These are phyloP conservation scores for Oenanthe javanica DNA, from an alignment of 140 eudicot species.

Conservation along the genomic window DNA sequence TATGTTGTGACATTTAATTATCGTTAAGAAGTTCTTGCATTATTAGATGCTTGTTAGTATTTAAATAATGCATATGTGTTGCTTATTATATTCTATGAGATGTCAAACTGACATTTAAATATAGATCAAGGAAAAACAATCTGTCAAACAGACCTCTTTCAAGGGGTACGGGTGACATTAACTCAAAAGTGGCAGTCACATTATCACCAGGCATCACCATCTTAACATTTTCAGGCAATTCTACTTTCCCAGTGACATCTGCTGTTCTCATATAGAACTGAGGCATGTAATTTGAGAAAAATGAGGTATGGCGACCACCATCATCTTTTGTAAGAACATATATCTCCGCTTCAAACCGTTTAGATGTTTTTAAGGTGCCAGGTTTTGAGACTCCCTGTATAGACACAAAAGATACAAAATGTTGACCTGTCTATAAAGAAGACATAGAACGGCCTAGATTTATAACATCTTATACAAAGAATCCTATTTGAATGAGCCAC, in stretches of 20 bases:
- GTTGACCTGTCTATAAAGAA: neutral
- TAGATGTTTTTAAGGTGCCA: conserved; percentile 33
- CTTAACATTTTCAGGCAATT: conserved; percentile 55
- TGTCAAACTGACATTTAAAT: neutral
- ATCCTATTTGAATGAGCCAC: neutral
- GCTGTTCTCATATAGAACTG: conserved; percentile 57
- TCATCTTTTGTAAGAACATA: conserved; percentile 56
- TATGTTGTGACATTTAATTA: neutral
- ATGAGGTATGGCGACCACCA: conserved; percentile 62
- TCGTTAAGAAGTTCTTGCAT: neutral
- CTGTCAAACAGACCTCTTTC: conserved; percentile 31
- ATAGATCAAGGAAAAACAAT: neutral
- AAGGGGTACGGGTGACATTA: conserved; percentile 45
- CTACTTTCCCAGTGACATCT: conserved; percentile 52
- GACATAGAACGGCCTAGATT: neutral
- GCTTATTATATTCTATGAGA: neutral
- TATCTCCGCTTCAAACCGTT: conserved; percentile 43
- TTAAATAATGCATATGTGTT: neutral
- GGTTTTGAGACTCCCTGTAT: conserved; percentile 45
- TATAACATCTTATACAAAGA: neutral
- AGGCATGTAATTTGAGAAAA: conserved; percentile 49
- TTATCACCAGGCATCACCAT: conserved; percentile 74
- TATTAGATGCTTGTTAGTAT: too few relatives aligned
- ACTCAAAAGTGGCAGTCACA: conserved; percentile 51
- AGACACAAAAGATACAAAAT: neutral